phyloP scores from a whole-genome alignment of 805 yeast species.

The Kazachstania kunashirensis region DNA sequence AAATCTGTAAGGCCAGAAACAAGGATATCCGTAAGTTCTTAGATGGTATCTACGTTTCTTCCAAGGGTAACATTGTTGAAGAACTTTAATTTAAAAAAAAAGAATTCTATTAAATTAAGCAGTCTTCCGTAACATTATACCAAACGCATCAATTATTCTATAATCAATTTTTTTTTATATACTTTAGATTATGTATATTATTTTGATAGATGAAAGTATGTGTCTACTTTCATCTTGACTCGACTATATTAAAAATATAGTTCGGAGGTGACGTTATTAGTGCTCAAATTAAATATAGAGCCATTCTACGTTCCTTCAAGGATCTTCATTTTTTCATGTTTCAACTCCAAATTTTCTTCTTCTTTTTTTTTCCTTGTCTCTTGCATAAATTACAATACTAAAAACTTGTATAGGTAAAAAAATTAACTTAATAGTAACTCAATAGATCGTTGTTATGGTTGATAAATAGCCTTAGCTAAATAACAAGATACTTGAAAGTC shows the following conservation, averaged over 20 bases:
- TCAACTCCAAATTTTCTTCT: background rate
- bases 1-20: conserved; percentile 97
- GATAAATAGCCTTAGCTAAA: too few relatives aligned
- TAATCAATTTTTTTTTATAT: background rate
- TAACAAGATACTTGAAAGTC: too few relatives aligned
- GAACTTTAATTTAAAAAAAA: too few relatives aligned
- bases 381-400: too few relatives aligned
- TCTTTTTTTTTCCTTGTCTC: too few relatives aligned
- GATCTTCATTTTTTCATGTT: background rate
- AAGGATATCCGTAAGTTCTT: conserved; percentile 99
- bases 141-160: too few relatives aligned
- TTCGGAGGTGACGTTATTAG: conserved; percentile 11
- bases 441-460: too few relatives aligned
- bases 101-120: too few relatives aligned
- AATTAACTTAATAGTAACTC: too few relatives aligned
- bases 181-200: background rate
- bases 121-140: too few relatives aligned
- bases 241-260: background rate
- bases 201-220: background rate
- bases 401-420: too few relatives aligned
- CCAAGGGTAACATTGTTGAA: conserved; percentile 79
- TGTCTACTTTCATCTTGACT: too few relatives aligned
- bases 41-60: conserved; percentile 99
- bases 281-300: conserved; percentile 14
- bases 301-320: conserved; percentile 7